Evolutionary conservation across 208 protist species (phyloP).

Genomic region (Leishmania arabica): DNA sequence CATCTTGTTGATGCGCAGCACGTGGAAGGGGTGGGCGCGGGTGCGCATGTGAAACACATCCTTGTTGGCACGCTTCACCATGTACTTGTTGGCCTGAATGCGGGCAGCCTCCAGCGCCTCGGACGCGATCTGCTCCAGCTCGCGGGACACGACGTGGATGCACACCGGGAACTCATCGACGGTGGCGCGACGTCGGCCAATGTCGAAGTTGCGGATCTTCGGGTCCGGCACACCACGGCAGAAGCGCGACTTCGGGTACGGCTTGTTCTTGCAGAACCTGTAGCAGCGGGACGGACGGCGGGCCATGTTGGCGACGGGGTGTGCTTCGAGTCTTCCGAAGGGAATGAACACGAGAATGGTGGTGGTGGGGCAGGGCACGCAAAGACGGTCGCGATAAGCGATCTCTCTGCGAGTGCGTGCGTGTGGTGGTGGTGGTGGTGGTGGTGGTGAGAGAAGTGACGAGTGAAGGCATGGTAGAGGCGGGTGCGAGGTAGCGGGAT

Average conservation of each 20-base stretch:
- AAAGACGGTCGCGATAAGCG: constrained; percentile 55
- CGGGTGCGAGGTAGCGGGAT: background rate
- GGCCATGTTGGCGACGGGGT: constrained; percentile 44
- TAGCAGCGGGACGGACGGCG: constrained; percentile 80
- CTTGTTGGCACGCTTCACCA: constrained; percentile 97
- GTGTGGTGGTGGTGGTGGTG: background rate
- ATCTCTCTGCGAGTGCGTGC: constrained; percentile 18
- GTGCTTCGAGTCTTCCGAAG: background rate
- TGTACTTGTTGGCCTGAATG: constrained; percentile 99
- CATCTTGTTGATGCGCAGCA: constrained; percentile 99
- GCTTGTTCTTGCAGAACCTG: constrained; percentile 84
- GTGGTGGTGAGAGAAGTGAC: background rate
- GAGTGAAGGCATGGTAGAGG: background rate
- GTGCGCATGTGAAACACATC: constrained; percentile 99
- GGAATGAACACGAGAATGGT: constrained; percentile 41
- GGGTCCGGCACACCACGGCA: constrained; percentile 99
- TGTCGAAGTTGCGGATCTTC: constrained; percentile 98
- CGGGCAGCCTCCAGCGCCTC: constrained; percentile 99
- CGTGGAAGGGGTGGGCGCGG: constrained; percentile 99
- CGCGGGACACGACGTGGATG: constrained; percentile 97
- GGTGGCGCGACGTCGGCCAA: constrained; percentile 96
- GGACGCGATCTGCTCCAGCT: constrained; percentile 98
- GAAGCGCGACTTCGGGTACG: constrained; percentile 93
- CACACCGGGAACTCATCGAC: constrained; percentile 98
- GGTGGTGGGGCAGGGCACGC: constrained; percentile 68